Conservation (phyloP, 1,139 yeast species). For the Yamadazyma friedrichii region DNA sequence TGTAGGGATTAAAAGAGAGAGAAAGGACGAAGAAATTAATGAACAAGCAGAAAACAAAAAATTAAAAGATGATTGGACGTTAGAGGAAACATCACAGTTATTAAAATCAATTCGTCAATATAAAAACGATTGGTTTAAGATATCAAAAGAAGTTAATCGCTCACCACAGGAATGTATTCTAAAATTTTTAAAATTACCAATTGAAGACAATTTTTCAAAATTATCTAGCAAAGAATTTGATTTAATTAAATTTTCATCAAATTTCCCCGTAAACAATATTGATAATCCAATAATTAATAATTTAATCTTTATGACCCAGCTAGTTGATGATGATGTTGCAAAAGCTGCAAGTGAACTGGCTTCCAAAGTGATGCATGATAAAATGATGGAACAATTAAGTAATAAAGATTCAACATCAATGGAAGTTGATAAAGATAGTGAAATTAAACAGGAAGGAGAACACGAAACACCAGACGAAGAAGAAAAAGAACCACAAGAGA, state of each 20-base stretch:
- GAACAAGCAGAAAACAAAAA: conserved; percentile 22
- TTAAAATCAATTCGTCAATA: conserved; percentile 60
- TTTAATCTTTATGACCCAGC: conserved; percentile 77
- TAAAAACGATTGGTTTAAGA: conserved; percentile 72
- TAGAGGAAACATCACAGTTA: conserved; percentile 56
- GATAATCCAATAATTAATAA: conserved; percentile 95
- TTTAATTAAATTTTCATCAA: conserved; percentile 79
- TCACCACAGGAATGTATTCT: conserved; percentile 81
- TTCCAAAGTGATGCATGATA: conserved; percentile 54
- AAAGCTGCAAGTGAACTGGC: conserved; percentile 77
- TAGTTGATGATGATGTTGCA: conserved; percentile 86
- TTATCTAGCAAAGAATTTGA: conserved; percentile 46
- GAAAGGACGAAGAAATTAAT: conserved; percentile 7
- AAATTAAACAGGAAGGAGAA: conserved; percentile 2
- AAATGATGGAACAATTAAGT: conserved; percentile 36
- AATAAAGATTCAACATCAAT: conserved; percentile 32
- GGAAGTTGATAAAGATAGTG: conserved; percentile 11
- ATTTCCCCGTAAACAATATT: conserved; percentile 76
- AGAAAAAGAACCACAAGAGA: conserved; percentile 45
- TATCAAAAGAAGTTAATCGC: conserved; percentile 65
- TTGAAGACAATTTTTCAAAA: conserved; percentile 67
- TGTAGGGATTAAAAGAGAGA: conserved; percentile 1
- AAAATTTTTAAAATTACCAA: conserved; percentile 76
- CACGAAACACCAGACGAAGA: conserved; percentile 4
- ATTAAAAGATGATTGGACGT: conserved; percentile 62